Evolutionary conservation across 2,329 filamentous ascomycete species (phyloP), one percentile per base, ranked within the genome.

Genomic region (Penicillium rolfsii): DNA sequence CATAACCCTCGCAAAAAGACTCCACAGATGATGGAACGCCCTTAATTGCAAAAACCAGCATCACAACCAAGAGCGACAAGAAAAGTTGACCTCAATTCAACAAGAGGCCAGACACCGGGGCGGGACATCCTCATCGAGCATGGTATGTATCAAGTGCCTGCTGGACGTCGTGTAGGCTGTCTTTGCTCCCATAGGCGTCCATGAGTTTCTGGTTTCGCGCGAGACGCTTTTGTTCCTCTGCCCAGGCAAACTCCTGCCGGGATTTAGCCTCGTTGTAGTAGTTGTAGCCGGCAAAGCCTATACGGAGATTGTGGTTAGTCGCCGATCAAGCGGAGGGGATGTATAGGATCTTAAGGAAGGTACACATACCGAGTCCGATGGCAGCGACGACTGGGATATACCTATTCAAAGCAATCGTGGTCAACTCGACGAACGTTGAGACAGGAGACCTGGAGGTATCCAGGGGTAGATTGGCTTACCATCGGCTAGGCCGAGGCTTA

Each of bases 161-260:
- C 63, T 80, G 72, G n/a, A 82, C 65, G 67, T 82, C 79, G 26
- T 76, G 70, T 50, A 82, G 59, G 49, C 74, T 80, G 12, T 73
- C 74, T 62, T 80, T 77, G 55, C 77, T 77, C 12, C 80, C 80
- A 57, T 82, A 82, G 1, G 80, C 78, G 38, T 81, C 78, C 74
- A 81, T 77, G n/a, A 82, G 64, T 5, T 73, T 68, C 50, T 70
- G 70, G 57, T 80, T 79, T 55, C 68, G 73, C 28, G 75, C 74
- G 1, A 76, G 70, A 2, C 75, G 64, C 53, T 76, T 65, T 61
- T 77, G 65, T 59, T 76, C 74, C 43, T 73, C 68, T 8, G 57
- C 45, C n/a, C 62, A 49, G n/a, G 59, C 52, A 28, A 45, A 50
- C 33, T 64, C 60, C 12, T 19, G 62, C 1, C 56, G 64, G 5